Base-by-base conservation (phyloP, 164 flowering plant genomes). In the Umbilicus rupestris region DNA sequence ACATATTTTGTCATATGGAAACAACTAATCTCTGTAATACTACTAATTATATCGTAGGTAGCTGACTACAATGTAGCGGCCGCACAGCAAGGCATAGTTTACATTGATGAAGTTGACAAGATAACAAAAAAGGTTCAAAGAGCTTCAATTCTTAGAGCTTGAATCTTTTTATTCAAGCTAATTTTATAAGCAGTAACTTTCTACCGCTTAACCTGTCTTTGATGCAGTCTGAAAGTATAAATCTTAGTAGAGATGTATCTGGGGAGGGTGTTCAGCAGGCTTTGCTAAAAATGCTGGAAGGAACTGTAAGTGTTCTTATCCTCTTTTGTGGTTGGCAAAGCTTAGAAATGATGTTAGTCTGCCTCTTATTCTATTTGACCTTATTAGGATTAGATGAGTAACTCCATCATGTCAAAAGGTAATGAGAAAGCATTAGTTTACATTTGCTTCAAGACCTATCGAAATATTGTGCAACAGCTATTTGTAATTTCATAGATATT, bases 231-330 rank as follows among this genome's bases (percentile, higher is more conserved):
- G 98, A 93, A 79, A 89, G 91, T 75, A 73, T 86, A 57, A 90
- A 93, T 63, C 77, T 89, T 62, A 89, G 97, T 67, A 82, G 97
- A 81, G 98, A 93, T 80, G 98, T 93, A 19, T 90, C 97, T 5
- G 98, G 98, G 22, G 98, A 93, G 77, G 98, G 97, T 67, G 97
- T 93, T 60, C 98, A 93, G 68, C 98, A 93, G 76, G 97, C 97
- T 69, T 80, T 93, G 58, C 80, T 93, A 20, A 93, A 90, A 75
- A 93, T 93, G 98, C 85, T 93, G 30, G 97, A 93, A 83, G 98
- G 98, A 73, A 90, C 98, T 28, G 98, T 93, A 71, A 85, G 95
- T 84, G 6, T 33, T 66, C 57, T 50, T 50, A 47, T 16, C 12
- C 62, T 24, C 30, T 57, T 59, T 59, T 59, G 26, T 46, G 50